Evolutionary conservation across 2,329 filamentous ascomycete species (phyloP).

Genomic region (Paramyrothecium roridum): DNA sequence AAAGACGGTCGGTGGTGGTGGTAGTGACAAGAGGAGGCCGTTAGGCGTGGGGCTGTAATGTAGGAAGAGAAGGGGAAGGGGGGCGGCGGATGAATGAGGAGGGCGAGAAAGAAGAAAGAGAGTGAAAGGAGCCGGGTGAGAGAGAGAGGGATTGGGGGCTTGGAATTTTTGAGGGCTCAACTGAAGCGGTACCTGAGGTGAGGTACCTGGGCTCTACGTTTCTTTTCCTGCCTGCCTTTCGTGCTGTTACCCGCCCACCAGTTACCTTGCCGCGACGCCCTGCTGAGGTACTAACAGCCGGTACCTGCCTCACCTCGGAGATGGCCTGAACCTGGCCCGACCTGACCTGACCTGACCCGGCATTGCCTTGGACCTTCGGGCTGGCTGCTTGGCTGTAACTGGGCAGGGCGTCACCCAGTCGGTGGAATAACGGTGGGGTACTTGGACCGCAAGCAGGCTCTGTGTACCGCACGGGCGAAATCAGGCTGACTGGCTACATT

Average conservation of each 20-base stretch:
- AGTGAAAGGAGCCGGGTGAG: neutral
- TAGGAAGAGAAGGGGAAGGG: neutral
- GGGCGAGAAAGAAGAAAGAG: constrained; percentile 2
- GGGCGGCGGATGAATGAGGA: neutral
- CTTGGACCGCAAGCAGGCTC: no score
- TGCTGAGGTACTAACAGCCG: neutral
- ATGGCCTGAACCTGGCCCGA: neutral
- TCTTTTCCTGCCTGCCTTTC: neutral
- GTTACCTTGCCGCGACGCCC: neutral
- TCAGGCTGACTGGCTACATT: no score
- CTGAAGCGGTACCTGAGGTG: no score
- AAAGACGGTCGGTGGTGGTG: neutral
- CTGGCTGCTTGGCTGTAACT: neutral
- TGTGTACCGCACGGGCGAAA: no score
- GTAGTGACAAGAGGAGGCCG: neutral
- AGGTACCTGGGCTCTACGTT: no score
- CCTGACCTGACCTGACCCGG: neutral
- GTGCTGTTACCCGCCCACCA: neutral
- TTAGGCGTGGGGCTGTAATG: neutral
- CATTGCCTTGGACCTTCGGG: neutral
- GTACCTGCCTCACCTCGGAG: neutral
- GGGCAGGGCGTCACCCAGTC: neutral
- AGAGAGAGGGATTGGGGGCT: neutral
- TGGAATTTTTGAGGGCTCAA: neutral
- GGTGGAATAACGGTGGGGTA: no score